Base-by-base conservation (phyloP, 2,329 filamentous ascomycete species). In the Fusarium verticillioides region DNA sequence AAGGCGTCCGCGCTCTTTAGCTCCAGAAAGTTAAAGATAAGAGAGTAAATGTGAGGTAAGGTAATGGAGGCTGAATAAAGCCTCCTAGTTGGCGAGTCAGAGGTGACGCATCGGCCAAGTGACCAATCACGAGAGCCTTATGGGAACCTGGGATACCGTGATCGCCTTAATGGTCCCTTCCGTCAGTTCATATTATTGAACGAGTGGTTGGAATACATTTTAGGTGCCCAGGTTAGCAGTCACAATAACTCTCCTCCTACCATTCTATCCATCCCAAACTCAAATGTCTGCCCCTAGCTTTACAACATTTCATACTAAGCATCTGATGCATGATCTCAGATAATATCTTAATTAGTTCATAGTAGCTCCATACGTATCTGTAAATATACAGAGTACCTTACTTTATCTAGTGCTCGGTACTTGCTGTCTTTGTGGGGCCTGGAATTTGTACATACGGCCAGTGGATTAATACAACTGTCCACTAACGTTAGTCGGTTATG, bases 71-170 rank as follows among this genome's bases (percentile, higher is more conserved):
- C 40, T 23, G 47, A 32, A 43, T 60, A 46, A 67, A 59, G 62
- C 36, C 50, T 63, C 64, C 61, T 62, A 71, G 56, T 63, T 43
- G 58, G 57, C 71, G 70, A 76, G 75, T 76, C 72, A 77, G 64
- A 74, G 74, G 72, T 78, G 76, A 78, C 76, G 69, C 76, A 78
- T 77, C 76, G 69, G 73, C 66, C 57, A 72, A 58, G 44, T 42
- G 49, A 34, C 76, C 76, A 78, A 78, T 78, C 76, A 78, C 28
- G 50, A 43, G 46, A 63, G 53, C 12, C 47, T 53, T 39, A 60
- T 54, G 39, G 66, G 63, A 74, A 63, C 58, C 72, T 75, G 72
- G 62, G 59, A 46, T 62, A 47, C 57, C n/a, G 43, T 74, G 62
- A 74, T 66, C 39, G 62, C 69, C 75, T 74, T 52, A 75, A 72